phyloP scores from a whole-genome alignment of 768 basidiomycete species.

The Hericium alpestre region DNA sequence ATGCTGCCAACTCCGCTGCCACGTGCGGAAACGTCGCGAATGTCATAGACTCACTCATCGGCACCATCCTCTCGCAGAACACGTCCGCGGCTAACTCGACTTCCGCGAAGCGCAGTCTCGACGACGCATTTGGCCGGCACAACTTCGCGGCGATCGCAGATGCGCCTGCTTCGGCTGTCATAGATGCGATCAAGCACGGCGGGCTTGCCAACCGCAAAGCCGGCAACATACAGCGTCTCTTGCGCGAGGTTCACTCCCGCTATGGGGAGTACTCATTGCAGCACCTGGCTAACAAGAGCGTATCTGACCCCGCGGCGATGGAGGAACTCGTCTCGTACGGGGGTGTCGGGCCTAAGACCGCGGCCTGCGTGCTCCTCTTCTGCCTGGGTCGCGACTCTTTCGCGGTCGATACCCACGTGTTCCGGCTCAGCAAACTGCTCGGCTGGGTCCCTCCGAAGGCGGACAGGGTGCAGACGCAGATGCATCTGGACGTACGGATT shows the following conservation, averaged over 20 bases:
- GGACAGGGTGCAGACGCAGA: conserved; percentile 43
- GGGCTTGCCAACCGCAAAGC: conserved; percentile 56
- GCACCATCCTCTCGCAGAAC: conserved; percentile 51
- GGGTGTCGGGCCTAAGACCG: conserved; percentile 56
- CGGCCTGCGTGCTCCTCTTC: conserved; percentile 51
- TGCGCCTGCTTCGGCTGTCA: conserved; percentile 32
- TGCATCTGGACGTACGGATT: conserved; percentile 42
- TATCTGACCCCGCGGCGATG: conserved; percentile 43
- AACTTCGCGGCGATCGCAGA: conserved; percentile 38
- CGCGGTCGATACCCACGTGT: conserved; percentile 58
- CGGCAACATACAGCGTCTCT: conserved; percentile 38
- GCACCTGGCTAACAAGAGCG: conserved; percentile 30
- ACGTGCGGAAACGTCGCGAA: conserved; percentile 40
- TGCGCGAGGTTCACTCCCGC: conserved; percentile 30
- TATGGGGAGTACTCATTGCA: conserved; percentile 50
- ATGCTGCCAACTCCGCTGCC: conserved; percentile 26
- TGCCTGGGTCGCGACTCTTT: conserved; percentile 51
- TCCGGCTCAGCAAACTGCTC: conserved; percentile 38
- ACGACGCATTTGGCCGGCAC: conserved; percentile 37
- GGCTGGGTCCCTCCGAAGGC: conserved; percentile 39
- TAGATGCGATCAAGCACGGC: conserved; percentile 39
- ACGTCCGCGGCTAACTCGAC: conserved; percentile 41
- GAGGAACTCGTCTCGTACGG: conserved; percentile 42
- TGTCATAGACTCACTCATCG: conserved; percentile 48
- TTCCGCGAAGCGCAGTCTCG: conserved; percentile 38